phyloP scores from a whole-genome alignment of 2,329 filamentous ascomycete genomes.

The Nigrospora sphaerica region DNA sequence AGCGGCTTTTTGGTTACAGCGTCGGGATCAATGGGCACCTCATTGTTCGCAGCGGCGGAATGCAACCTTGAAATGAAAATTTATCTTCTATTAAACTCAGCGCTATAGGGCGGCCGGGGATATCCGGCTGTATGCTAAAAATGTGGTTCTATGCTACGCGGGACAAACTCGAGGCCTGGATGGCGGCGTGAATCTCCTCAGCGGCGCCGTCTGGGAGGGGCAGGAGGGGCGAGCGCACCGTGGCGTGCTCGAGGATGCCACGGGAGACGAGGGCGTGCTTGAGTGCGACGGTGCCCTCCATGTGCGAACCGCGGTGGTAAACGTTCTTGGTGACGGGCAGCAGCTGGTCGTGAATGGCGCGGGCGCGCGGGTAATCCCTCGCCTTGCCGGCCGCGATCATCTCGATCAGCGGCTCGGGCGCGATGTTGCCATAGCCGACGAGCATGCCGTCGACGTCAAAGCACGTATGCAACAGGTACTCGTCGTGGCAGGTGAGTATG shows the following conservation, averaged over 20 bases:
- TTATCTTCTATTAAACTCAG: too few relatives aligned
- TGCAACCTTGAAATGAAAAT: too few relatives aligned
- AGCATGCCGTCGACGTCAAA: slow-evolving; percentile 44
- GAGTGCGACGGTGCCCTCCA: slow-evolving; percentile 45
- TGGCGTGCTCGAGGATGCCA: slow-evolving; percentile 41
- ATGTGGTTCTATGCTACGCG: slow-evolving; percentile 13
- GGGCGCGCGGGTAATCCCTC: slow-evolving; percentile 38
- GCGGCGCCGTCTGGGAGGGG: slow-evolving; percentile 34
- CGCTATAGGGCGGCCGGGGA: too few relatives aligned
- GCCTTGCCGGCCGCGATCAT: slow-evolving; percentile 43
- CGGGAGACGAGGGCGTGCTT: slow-evolving; percentile 37
- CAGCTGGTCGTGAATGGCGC: slow-evolving; percentile 40
- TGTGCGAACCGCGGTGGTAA: slow-evolving; percentile 46
- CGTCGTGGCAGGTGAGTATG: slow-evolving; percentile 44
- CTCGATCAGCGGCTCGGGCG: slow-evolving; percentile 40
- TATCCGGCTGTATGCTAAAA: too few relatives aligned
- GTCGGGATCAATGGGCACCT: too few relatives aligned
- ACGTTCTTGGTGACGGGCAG: slow-evolving; percentile 45
- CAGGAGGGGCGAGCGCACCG: slow-evolving; percentile 39
- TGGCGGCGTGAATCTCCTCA: slow-evolving; percentile 32
- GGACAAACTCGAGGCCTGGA: slow-evolving; percentile 19
- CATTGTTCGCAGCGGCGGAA: too few relatives aligned
- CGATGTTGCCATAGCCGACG: slow-evolving; percentile 44
- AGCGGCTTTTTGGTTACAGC: too few relatives aligned
- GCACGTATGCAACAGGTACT: slow-evolving; percentile 43